A percentile compares a stretch with the other conserved stretches of the same genome.
phyloP scores from a whole-genome alignment of 2,329 filamentous ascomycete genomes.

The Phoma sp. region DNA sequence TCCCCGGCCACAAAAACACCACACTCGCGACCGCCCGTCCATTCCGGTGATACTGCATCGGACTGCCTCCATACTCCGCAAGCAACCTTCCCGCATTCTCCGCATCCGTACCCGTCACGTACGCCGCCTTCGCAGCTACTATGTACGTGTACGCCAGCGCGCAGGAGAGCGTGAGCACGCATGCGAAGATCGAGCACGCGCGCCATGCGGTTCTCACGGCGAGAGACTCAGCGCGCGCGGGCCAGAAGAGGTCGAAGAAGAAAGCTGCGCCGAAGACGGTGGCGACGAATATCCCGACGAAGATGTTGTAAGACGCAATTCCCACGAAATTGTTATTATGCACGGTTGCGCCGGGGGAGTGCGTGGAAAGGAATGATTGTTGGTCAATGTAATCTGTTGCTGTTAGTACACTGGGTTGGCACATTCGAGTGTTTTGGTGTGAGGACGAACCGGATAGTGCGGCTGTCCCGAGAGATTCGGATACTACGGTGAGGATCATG shows the following conservation, averaged over 20 bases:
- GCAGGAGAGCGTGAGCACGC: slow-evolving; percentile 56
- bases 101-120: slow-evolving; percentile 53
- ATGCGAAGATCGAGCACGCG: slow-evolving; percentile 58
- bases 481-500: slow-evolving; percentile 65
- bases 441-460: slow-evolving; percentile 58
- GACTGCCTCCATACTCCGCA: slow-evolving; percentile 47
- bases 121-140: slow-evolving; percentile 56
- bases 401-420: too few relatives aligned
- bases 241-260: slow-evolving; percentile 70
- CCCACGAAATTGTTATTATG: slow-evolving; percentile 65
- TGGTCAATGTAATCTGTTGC: slow-evolving; percentile 62
- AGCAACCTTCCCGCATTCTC: slow-evolving; percentile 43
- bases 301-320: slow-evolving; percentile 65
- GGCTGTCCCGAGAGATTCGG: slow-evolving; percentile 64
- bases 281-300: slow-evolving; percentile 64
- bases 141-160: slow-evolving; percentile 62
- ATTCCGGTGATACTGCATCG: slow-evolving; percentile 58
- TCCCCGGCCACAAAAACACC: slow-evolving; percentile 63
- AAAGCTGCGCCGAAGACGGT: slow-evolving; percentile 66
- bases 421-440: too few relatives aligned
- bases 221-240: slow-evolving; percentile 59
- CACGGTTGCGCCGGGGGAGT: slow-evolving; percentile 52
- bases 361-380: slow-evolving; percentile 55
- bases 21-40: slow-evolving; percentile 59
- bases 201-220: slow-evolving; percentile 63